These are phyloP conservation scores for Nicotiana tabacum DNA, from an alignment of 257 asterid species.

Conservation along the genomic window DNA sequence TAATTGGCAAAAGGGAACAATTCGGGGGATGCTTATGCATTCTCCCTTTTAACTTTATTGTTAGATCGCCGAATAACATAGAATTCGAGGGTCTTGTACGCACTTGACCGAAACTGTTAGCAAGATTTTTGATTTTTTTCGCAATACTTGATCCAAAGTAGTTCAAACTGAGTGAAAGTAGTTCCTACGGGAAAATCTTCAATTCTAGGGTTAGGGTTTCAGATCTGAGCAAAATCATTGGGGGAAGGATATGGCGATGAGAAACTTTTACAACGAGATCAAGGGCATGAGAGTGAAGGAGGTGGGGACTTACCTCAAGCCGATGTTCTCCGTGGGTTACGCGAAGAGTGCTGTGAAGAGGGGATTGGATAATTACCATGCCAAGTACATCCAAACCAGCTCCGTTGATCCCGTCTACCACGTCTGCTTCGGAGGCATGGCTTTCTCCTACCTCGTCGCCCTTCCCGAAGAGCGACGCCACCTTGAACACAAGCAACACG, in stretches of 20 bases:
- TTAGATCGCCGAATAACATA: not conserved
- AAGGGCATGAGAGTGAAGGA: slow-evolving; percentile 79
- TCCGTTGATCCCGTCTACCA: slow-evolving; percentile 63
- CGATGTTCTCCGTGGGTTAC: slow-evolving; percentile 41
- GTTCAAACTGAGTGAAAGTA: not conserved
- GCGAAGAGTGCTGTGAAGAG: slow-evolving; percentile 39
- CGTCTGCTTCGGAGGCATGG: slow-evolving; percentile 84
- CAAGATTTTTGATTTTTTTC: not conserved
- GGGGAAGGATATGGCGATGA: slow-evolving; percentile 51
- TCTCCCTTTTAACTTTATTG: not conserved
- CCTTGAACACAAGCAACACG: slow-evolving; percentile 64
- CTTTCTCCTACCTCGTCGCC: slow-evolving; percentile 74
- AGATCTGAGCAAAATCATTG: not conserved
- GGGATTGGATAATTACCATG: slow-evolving; percentile 55
- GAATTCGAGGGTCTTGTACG: not conserved
- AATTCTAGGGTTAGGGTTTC: slow-evolving; percentile 23
- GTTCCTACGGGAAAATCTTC: not conserved
- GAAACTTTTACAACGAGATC: slow-evolving; percentile 59
- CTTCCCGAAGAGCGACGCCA: slow-evolving; percentile 99
- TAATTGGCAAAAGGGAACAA: not conserved
- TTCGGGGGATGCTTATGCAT: not conserved
- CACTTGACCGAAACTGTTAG: not conserved
- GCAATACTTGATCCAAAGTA: not conserved
- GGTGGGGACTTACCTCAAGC: slow-evolving; percentile 64
- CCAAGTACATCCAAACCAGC: slow-evolving; percentile 66